A percentile compares a stretch with the other conserved stretches of the same genome.
Evolutionary conservation across 805 yeast species (phyloP).

Genomic region (Brettanomyces custersianus): DNA sequence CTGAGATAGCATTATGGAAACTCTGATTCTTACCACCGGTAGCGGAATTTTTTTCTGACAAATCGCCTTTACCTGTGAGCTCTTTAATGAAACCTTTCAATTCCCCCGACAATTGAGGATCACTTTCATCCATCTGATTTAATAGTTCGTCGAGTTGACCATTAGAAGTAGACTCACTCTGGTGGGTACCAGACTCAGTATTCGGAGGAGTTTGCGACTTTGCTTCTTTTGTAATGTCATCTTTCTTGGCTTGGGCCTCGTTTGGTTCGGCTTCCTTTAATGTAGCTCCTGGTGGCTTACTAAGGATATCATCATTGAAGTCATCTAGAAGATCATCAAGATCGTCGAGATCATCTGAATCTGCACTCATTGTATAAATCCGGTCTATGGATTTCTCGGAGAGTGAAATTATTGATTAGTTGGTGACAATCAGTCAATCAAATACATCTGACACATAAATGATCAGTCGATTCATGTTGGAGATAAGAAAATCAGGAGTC

Average conservation of each 20-base stretch:
- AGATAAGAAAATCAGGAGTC: too few relatives aligned
- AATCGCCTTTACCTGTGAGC: constrained; percentile 20
- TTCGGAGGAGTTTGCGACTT: not conserved
- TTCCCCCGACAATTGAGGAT: constrained; percentile 21
- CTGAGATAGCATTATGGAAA: constrained; percentile 69
- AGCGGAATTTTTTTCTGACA: constrained; percentile 5
- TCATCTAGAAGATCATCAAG: constrained; percentile 82
- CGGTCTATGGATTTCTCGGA: not conserved
- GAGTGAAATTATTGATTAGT: too few relatives aligned
- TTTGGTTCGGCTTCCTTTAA: constrained; percentile 3
- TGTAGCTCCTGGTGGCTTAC: constrained; percentile 49
- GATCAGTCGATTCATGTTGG: too few relatives aligned
- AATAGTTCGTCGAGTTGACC: constrained; percentile 10
- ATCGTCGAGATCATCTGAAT: constrained; percentile 70
- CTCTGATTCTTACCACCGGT: constrained; percentile 14
- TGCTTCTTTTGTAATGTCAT: not conserved
- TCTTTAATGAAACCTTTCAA: constrained; percentile 16
- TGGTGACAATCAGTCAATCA: too few relatives aligned
- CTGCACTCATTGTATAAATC: constrained; percentile 17
- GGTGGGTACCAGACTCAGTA: constrained; percentile 7
- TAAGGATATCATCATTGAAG: constrained; percentile 61
- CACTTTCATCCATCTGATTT: constrained; percentile 10
- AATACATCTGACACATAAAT: too few relatives aligned
- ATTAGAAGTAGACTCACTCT: too few relatives aligned
- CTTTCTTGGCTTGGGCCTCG: not conserved